These are phyloP conservation scores for Xenoacremonium recifei DNA, from an alignment of 2,329 filamentous ascomycete species.

Conservation along the genomic window DNA sequence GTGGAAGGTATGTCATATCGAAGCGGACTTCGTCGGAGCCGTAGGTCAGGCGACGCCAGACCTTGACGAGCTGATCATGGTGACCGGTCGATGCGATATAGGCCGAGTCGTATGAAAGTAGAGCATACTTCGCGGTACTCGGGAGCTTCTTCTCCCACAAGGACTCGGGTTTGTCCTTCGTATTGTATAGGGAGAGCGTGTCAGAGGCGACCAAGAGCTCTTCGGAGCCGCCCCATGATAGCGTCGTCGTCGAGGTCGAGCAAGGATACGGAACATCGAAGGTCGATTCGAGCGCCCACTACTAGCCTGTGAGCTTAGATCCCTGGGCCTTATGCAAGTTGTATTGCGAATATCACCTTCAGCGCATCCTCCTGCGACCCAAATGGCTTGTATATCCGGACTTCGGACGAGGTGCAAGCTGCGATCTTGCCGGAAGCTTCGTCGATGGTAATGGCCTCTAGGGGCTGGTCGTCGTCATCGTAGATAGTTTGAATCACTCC, in stretches of 20 bases:
- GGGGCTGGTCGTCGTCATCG: slow-evolving; percentile 66
- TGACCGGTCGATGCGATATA: slow-evolving; percentile 79
- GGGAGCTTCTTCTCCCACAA: slow-evolving; percentile 77
- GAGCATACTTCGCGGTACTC: slow-evolving; percentile 69
- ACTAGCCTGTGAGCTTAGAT: slow-evolving; percentile 21
- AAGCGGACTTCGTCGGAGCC: slow-evolving; percentile 81
- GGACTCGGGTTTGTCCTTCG: slow-evolving; percentile 46
- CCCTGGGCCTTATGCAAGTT: slow-evolving; percentile 1
- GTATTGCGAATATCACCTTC: slow-evolving; percentile 54
- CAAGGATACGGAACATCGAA: slow-evolving; percentile 44
- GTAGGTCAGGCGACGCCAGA: slow-evolving; percentile 87
- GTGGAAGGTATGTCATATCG: slow-evolving; percentile 86
- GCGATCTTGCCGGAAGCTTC: slow-evolving; percentile 83
- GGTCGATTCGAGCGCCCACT: slow-evolving; percentile 65
- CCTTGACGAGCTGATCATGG: slow-evolving; percentile 82
- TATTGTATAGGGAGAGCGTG: slow-evolving; percentile 67
- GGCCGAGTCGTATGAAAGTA: slow-evolving; percentile 81
- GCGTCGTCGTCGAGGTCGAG: slow-evolving; percentile 36
- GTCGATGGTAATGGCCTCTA: slow-evolving; percentile 80
- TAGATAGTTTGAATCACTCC: slow-evolving; percentile 87
- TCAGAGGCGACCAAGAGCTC: slow-evolving; percentile 79
- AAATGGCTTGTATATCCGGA: slow-evolving; percentile 78
- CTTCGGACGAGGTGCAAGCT: slow-evolving; percentile 61
- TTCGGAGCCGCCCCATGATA: slow-evolving; percentile 86
- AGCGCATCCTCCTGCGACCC: slow-evolving; percentile 67